These are phyloP conservation scores for Ophiostoma australiae DNA, from an alignment of 2,329 filamentous ascomycete genomes.

Conservation along the genomic window DNA sequence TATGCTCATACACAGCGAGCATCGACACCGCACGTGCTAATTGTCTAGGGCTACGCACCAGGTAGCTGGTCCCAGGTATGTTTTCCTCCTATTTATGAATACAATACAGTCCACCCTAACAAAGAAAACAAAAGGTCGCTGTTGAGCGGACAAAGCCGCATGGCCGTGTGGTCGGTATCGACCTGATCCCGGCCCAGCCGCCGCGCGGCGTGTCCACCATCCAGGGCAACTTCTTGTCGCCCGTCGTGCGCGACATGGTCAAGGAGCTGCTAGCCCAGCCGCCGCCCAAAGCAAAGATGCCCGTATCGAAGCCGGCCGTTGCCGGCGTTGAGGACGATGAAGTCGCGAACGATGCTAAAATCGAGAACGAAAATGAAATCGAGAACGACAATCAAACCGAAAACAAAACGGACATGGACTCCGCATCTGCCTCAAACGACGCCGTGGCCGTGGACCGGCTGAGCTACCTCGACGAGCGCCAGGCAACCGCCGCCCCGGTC, in stretches of 20 bases:
- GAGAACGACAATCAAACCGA: conserved; percentile 24
- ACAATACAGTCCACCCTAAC: not conserved
- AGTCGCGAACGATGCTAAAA: not conserved
- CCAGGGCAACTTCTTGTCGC: conserved; percentile 85
- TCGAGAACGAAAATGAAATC: conserved; percentile 16
- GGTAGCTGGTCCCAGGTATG: conserved; percentile 65
- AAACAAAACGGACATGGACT: not conserved
- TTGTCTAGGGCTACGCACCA: conserved; percentile 64
- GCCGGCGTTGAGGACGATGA: not conserved
- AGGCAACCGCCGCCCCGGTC: conserved; percentile 34
- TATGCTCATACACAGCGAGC: too few relatives aligned
- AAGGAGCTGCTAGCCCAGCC: conserved; percentile 64
- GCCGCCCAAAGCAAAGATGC: conserved; percentile 6
- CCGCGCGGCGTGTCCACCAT: conserved; percentile 89
- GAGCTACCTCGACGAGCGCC: conserved; percentile 65
- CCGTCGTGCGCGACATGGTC: conserved; percentile 68
- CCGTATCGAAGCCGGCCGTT: not conserved
- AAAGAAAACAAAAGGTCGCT: conserved; percentile 73
- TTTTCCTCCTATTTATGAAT: not conserved
- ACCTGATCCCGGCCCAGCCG: conserved; percentile 87
- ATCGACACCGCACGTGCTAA: conserved; percentile 6
- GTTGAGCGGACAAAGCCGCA: conserved; percentile 68
- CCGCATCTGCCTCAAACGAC: conserved; percentile 20
- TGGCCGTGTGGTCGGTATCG: conserved; percentile 82
- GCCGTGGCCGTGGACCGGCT: conserved; percentile 39